Base-by-base conservation (phyloP, 2,329 filamentous ascomycete species). In the Arthrinium phaeospermum region DNA sequence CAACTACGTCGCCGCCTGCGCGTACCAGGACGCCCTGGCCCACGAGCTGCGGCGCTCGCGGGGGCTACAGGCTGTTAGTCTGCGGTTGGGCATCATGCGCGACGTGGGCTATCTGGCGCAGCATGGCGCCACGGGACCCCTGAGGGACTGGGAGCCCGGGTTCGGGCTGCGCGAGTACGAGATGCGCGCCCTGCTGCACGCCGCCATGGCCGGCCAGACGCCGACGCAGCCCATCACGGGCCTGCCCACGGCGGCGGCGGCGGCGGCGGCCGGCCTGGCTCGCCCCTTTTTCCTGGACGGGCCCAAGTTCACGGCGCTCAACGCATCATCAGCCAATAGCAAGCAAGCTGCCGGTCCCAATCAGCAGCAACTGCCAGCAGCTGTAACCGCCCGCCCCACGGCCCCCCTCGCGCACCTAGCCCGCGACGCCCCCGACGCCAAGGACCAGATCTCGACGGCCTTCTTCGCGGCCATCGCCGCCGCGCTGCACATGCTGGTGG, bases 1-100 rank as follows among this genome's bases (percentile, higher is more conserved):
- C 69, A 81, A 80, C 69, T 83, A 83, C 70, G 73, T 76, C 5
- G 79, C 81, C 4, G 81, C 76, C 19, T 83, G 82, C 71, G 73
- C 76, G 24, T 83, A 78, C 74, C 71, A 80, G 68, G 78, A 81
- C 45, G 74, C 75, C 12, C 75, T 83, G 8, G 78, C 75, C 37
- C 75, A 77, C 13, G 79, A 78, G 64, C 77, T 81, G 12, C 53
- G 27, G 13, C 71, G 75, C 12, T 47, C 51, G 1, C 72, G 70
- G 10, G 79, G 79, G 1, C 73, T 81, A 0, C 75, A 80, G 1
- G 82, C 80, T 22, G 76, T 77, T 0, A 71, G 72, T 13, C 76
- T 84, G 5, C 75, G 83, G 70, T 75, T 84, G n/a, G 80, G 81
- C 1, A 71, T 74, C 1, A 74, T 84, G 24, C 30, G 27, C 14